phyloP scores from a whole-genome alignment of 2,329 filamentous ascomycete species.

The Calonectria crousiana region DNA sequence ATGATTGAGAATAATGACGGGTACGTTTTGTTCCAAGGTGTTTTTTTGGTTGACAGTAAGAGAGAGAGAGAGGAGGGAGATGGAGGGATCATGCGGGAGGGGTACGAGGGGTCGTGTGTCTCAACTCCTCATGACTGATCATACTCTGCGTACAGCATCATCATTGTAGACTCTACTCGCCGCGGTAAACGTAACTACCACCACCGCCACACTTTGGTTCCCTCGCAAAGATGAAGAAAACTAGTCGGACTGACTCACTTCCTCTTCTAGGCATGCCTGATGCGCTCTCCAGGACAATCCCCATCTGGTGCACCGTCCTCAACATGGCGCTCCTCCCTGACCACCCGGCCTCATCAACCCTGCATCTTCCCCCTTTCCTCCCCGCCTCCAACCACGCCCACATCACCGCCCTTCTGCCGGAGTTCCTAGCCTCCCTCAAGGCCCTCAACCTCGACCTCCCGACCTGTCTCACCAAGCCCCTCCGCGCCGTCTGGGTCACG shows the following conservation, averaged over 20 bases:
- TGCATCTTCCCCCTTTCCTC: conserved; percentile 79
- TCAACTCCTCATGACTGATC: conserved; percentile 4
- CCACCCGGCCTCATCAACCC: conserved; percentile 56
- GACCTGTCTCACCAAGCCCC: conserved; percentile 73
- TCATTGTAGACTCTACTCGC: conserved; percentile 93
- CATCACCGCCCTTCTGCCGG: conserved; percentile 72
- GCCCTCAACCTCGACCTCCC: conserved; percentile 71
- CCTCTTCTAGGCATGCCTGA: conserved; percentile 81
- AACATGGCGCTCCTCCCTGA: conserved; percentile 83
- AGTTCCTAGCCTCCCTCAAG: conserved; percentile 64
- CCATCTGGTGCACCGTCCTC: conserved; percentile 91
- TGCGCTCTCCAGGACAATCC: conserved; percentile 91
- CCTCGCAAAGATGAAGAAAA: background rate
- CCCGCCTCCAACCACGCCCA: conserved; percentile 82
- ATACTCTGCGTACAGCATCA: conserved; percentile 61
- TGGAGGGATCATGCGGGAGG: background rate
- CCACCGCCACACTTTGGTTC: background rate
- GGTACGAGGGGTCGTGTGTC: background rate
- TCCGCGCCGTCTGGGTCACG: conserved; percentile 85
- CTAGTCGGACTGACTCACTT: conserved; percentile 1
- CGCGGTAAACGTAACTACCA: conserved; percentile 78
- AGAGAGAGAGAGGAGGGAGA: no score
- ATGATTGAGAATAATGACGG: conserved; percentile 76
- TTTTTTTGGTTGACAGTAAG: background rate
- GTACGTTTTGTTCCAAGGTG: conserved; percentile 54